These are phyloP conservation scores for Perkinsus chesapeaki DNA, from an alignment of 169 alveolate species.

Conservation along the genomic window DNA sequence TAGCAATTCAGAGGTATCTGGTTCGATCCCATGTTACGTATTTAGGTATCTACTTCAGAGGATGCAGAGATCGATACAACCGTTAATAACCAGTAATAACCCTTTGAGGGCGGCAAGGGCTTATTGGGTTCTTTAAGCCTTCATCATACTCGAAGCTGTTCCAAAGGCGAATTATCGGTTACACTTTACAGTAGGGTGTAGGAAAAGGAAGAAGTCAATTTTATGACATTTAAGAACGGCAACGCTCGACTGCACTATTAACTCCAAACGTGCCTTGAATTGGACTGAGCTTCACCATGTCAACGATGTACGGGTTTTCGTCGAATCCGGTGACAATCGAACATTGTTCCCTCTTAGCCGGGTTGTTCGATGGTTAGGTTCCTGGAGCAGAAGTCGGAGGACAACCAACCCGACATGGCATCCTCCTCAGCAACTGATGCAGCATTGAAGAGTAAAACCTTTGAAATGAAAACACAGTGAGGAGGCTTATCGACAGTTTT, in stretches of 20 bases:
- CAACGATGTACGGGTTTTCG: no score
- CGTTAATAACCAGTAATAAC: not conserved
- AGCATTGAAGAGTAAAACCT: not conserved
- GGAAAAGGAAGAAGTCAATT: no score
- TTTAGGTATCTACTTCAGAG: not conserved
- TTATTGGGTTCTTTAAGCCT: no score
- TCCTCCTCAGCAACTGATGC: not conserved
- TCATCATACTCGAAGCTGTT: no score
- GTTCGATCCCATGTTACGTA: not conserved
- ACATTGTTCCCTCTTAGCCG: no score
- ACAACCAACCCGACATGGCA: not conserved
- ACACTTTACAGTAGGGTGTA: no score
- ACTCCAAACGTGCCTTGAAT: no score
- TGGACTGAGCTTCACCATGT: no score
- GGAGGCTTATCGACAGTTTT: not conserved
- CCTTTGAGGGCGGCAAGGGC: not conserved
- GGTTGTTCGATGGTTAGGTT: not conserved
- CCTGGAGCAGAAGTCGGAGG: not conserved
- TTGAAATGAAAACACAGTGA: not conserved
- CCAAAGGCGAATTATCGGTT: no score
- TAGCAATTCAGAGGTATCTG: not conserved
- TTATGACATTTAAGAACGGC: no score
- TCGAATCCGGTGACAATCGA: no score
- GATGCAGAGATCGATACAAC: not conserved
- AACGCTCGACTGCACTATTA: no score